A percentile compares a stretch with the other conserved stretches of the same genome.
Conservation (phyloP, 176 grass and related monocot species). For the Aegilops sharonensis region DNA sequence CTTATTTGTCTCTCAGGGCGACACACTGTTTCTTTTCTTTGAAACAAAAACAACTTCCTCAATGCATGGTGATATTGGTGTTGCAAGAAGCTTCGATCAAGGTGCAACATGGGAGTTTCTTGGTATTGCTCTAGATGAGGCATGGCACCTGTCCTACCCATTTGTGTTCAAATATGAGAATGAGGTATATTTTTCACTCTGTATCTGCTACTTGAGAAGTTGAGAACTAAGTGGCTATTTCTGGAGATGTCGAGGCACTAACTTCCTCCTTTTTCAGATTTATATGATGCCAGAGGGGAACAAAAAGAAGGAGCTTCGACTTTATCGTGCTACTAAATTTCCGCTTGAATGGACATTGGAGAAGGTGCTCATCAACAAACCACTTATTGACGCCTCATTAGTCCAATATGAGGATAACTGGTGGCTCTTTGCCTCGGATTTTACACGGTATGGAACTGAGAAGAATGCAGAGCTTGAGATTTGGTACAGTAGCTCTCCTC, state of each 20-base stretch:
- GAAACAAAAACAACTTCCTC: conserved; percentile 76
- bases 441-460: conserved; percentile 74
- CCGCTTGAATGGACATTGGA: conserved; percentile 94
- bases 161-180: conserved; percentile 94
- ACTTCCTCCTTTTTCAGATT: conserved; percentile 53
- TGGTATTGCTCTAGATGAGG: conserved; percentile 87
- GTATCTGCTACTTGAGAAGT: not conserved
- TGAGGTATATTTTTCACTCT: conserved; percentile 52
- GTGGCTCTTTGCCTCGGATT: conserved; percentile 94
- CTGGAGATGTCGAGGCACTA: conserved; percentile 11
- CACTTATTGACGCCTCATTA: conserved; percentile 77
- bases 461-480: conserved; percentile 99
- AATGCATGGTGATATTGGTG: conserved; percentile 91
- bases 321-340: conserved; percentile 92
- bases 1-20: conserved; percentile 49
- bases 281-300: conserved; percentile 99
- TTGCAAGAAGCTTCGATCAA: conserved; percentile 85
- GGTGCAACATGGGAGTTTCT: conserved; percentile 96
- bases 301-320: conserved; percentile 87
- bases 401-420: conserved; percentile 69
- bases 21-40: conserved; percentile 81
- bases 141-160: conserved; percentile 97
- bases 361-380: conserved; percentile 82
- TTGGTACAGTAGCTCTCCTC: conserved; percentile 81
- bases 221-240: not conserved